These are phyloP conservation scores for Karstenula rhodostoma DNA, from an alignment of 2,329 filamentous ascomycete genomes.

Conservation along the genomic window DNA sequence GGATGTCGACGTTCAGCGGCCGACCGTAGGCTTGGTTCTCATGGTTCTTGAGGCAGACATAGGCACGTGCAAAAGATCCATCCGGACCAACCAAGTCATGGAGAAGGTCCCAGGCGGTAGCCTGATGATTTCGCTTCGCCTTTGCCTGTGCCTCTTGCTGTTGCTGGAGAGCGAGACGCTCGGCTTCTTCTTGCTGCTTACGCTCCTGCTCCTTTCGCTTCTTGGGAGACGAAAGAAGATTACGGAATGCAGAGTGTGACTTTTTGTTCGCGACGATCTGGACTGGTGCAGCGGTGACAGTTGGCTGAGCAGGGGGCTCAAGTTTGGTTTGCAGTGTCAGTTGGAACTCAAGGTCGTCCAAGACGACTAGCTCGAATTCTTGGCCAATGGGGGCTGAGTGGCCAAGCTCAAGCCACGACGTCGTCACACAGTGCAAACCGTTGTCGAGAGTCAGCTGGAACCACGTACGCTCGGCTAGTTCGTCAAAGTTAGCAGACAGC, in stretches of 20 bases:
- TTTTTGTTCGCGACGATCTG: slow-evolving; percentile 77
- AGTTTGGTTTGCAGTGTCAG: slow-evolving; percentile 95
- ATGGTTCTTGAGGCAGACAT: slow-evolving; percentile 92
- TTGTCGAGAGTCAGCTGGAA: slow-evolving; percentile 99
- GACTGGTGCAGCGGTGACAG: slow-evolving; percentile 59
- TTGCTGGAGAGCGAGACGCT: slow-evolving; percentile 66
- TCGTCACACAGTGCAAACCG: slow-evolving; percentile 96
- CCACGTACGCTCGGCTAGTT: slow-evolving; percentile 82
- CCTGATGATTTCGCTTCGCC: slow-evolving; percentile 67
- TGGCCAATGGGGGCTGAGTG: slow-evolving; percentile 94
- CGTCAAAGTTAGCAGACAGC: slow-evolving; percentile 22
- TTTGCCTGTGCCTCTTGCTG: slow-evolving; percentile 59
- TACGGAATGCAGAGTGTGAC: slow-evolving; percentile 78
- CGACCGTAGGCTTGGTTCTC: slow-evolving; percentile 88
- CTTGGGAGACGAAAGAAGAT: slow-evolving; percentile 85
- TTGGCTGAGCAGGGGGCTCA: slow-evolving; percentile 70
- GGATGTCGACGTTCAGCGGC: slow-evolving; percentile 85
- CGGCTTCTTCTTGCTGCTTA: slow-evolving; percentile 82
- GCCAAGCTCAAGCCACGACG: slow-evolving; percentile 90
- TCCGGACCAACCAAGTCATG: slow-evolving; percentile 88
- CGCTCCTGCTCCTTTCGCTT: slow-evolving; percentile 95
- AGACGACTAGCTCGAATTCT: slow-evolving; percentile 96
- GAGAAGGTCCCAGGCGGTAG: slow-evolving; percentile 84
- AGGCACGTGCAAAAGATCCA: slow-evolving; percentile 92
- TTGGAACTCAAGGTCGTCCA: slow-evolving; percentile 98